Base-by-base conservation (phyloP, 768 basidiomycete genomes). In the Dentipellis sp. region DNA sequence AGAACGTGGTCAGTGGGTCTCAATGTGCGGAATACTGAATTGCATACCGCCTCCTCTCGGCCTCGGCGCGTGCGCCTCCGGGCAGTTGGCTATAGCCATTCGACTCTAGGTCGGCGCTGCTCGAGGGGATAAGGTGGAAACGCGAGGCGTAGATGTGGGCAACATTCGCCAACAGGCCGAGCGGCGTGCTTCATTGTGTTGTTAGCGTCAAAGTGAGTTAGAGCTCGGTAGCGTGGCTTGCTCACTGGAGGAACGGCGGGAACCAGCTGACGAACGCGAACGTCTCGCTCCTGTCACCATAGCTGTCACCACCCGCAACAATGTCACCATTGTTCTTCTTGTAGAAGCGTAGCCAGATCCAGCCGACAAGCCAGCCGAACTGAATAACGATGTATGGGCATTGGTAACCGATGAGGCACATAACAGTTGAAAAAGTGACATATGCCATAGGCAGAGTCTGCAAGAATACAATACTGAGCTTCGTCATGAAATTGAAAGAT, bases 281-380 rank as follows among this genome's bases (percentile, higher is more conserved):
- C 5, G 95, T 97, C 68, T 99, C 97, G 70, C 89, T 92, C 59
- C 94, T 76, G 68, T 99, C 97, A 17, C 97, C 97, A 64, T 95
- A 88, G 4, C 82, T 80, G n/a, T 75, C 79, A 4, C 73, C 73
- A 4, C 87, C 86, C 49, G 78, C 80, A 36, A 82, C 67, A 0
- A 78, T 68, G 56, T 92, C 89, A 36, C 75, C 76, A 4, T 79
- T 72, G 64, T 87, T 88, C 68, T 88, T 85, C 74, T 98, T 98
- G 78, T 97, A 93, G 76, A 99, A 98, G 38, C 97, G 84, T 36
- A 99, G 80, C 72, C 97, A 99, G 54, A 91, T 78, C 89, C 93
- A 99, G 35, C 88, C 81, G 8, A 94, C 89, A 56, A 97, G 87
- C 93, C 95, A 99, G n/a, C 95, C 97, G 68, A 97, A 99, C 67